Percentiles rank a stretch among this genome's conserved stretches.
These are phyloP conservation scores for Eutrema heterophyllum DNA, from an alignment of 345 rosid species.

Conservation along the genomic window DNA sequence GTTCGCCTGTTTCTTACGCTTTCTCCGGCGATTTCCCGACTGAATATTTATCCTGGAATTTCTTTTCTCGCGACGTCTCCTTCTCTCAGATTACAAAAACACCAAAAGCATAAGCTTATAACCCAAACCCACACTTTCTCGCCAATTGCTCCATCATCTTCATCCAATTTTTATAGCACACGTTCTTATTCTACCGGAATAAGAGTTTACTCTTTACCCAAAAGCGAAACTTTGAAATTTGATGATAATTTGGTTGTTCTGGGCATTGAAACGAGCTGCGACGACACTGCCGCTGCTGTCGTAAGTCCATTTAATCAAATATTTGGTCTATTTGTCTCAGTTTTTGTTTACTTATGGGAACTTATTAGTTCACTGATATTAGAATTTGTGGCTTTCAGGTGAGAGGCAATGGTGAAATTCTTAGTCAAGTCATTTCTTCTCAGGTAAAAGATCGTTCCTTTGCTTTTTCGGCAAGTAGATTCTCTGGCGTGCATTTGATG, in stretches of 20 bases:
- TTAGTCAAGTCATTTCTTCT: constrained; percentile 90
- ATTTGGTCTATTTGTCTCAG: neutral
- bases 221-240: neutral
- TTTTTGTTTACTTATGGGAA: neutral
- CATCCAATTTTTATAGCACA: neutral
- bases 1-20: constrained; percentile 19
- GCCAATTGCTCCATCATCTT: constrained; percentile 2
- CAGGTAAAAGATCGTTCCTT: constrained; percentile 53
- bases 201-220: neutral
- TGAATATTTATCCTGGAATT: neutral
- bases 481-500: neutral
- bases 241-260: constrained; percentile 66
- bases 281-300: constrained; percentile 94
- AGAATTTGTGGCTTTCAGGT: constrained; percentile 37
- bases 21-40: constrained; percentile 28
- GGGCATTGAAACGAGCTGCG: constrained; percentile 96
- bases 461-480: neutral
- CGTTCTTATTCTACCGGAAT: neutral
- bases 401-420: constrained; percentile 76
- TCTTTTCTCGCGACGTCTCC: neutral
- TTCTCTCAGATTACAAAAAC: constrained; percentile 5
- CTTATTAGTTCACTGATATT: neutral
- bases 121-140: neutral
- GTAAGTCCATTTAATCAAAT: constrained; percentile 36
- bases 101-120: neutral